Base-by-base conservation (phyloP, 1,284 basidiomycete species). In the Trametes pubescens region DNA sequence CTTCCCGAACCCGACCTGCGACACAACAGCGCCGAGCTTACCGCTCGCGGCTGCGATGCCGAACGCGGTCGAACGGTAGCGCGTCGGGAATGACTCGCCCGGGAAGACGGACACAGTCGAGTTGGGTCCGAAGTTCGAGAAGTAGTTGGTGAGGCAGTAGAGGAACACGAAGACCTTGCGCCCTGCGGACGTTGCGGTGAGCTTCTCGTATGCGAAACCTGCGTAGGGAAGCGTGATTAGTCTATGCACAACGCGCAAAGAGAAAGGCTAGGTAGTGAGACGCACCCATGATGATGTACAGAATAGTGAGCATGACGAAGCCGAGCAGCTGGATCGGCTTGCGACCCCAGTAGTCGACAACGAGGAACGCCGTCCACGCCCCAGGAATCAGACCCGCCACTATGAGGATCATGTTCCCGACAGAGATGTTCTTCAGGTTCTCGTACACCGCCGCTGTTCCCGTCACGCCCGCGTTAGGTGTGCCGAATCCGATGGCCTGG, bases 51-150 rank as follows among this genome's bases (percentile, higher is more conserved):
- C 90, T 2, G 85, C 85, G 69, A 92, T 86, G 58, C 90, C 89
- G 75, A 89, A 84, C 4, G 83, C 87, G 16, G 89, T 91, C 2
- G 87, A 84, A 46, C 90, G 81, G 77, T 90, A 90, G 35, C 90
- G 83, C 2, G 91, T 91, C 1, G 91, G 90, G 82, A 92, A 92
- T 22, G 80, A 82, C 73, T 93, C 90, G 5, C 85, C 89, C 22
- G 91, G 91, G 51, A 92, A 77, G 66, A 92, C 69, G 65, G 82
- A 93, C 10, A 90, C 92, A 2, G 91, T 92, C 4, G 88, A 86
- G 78, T 92, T 93, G 43, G 91, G 88, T 4, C 90, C 89, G 69
- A 85, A 86, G 69, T 84, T 85, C 57, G 80, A 78, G 74, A 84
- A 85, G 71, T 85, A 84, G 71, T 81, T 84, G 54, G 86, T 77